phyloP scores from a whole-genome alignment of 192 early-diverging fungal species.

The Coemansia sp. region DNA sequence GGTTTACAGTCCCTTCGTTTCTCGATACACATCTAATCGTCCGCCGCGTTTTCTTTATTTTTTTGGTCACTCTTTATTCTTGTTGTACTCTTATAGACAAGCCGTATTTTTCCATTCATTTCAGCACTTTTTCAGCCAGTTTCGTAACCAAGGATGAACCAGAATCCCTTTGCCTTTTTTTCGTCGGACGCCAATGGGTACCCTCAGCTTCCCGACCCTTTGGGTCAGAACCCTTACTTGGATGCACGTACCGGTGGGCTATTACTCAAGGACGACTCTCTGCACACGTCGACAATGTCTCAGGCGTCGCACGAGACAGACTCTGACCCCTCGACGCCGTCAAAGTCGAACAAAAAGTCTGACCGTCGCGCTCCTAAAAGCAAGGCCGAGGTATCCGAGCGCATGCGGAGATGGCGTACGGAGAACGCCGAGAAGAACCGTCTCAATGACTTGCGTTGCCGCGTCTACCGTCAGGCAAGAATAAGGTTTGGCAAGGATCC shows the following conservation, averaged over 20 bases:
- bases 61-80: conserved; percentile 7
- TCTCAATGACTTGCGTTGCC: conserved; percentile 72
- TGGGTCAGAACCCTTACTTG: conserved; percentile 32
- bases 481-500: conserved; percentile 66
- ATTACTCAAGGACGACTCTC: conserved; percentile 37
- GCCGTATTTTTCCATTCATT: not conserved
- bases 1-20: not conserved
- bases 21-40: not conserved
- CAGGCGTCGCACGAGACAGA: conserved; percentile 50
- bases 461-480: conserved; percentile 68
- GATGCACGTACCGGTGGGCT: conserved; percentile 25
- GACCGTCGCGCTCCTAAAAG: conserved; percentile 51
- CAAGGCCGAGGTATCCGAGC: conserved; percentile 58
- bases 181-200: conserved; percentile 39
- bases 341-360: conserved; percentile 35
- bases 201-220: conserved; percentile 42
- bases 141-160: conserved; percentile 33
- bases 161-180: conserved; percentile 56
- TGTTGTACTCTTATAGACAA: not conserved
- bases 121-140: not conserved
- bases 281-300: conserved; percentile 51
- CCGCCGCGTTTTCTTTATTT: conserved; percentile 1
- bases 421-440: conserved; percentile 61
- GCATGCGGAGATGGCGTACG: conserved; percentile 57
- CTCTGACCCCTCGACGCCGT: conserved; percentile 48